Percentiles rank a stretch among this genome's conserved stretches.
These are phyloP conservation scores for Prototheca wickerhamii DNA, from an alignment of 163 green algal species.

Conservation along the genomic window DNA sequence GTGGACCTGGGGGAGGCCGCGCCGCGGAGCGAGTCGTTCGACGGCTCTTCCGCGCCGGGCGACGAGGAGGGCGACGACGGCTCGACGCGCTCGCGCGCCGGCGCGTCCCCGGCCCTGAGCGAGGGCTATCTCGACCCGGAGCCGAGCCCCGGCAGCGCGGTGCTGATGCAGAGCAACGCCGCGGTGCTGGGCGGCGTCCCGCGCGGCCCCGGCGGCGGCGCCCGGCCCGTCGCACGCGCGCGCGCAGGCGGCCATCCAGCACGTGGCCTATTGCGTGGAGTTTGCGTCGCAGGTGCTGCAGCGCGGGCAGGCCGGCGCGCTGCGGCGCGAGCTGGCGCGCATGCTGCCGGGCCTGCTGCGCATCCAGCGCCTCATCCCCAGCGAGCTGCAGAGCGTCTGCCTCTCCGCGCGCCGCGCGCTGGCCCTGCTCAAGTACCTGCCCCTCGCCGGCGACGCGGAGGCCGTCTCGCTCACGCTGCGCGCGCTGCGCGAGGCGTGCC, in stretches of 20 bases:
- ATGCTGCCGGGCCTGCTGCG: slow-evolving; percentile 54
- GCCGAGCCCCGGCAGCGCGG: neutral
- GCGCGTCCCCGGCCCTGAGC: neutral
- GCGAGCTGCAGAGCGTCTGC: slow-evolving; percentile 56
- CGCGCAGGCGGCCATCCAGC: slow-evolving; percentile 19
- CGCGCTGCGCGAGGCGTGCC: slow-evolving; percentile 3
- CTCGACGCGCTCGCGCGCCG: neutral
- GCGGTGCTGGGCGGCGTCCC: neutral
- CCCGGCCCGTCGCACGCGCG: neutral
- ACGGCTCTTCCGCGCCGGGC: neutral
- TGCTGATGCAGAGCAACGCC: neutral
- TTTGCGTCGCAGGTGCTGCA: slow-evolving; percentile 33
- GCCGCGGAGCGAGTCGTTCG: neutral
- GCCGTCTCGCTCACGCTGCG: slow-evolving; percentile 4
- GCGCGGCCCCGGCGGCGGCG: neutral
- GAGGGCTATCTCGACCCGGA: neutral
- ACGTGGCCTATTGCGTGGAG: slow-evolving; percentile 40
- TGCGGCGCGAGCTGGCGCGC: slow-evolving; percentile 39
- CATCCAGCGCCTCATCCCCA: slow-evolving; percentile 50
- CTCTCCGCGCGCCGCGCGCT: slow-evolving; percentile 48
- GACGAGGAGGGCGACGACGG: neutral
- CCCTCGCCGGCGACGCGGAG: slow-evolving; percentile 28
- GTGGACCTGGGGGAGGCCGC: neutral
- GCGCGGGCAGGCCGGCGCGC: slow-evolving; percentile 14
- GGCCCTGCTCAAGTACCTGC: slow-evolving; percentile 63